A percentile compares a stretch with the other conserved stretches of the same genome.
Conservation (phyloP, 2,329 filamentous ascomycete species). For the Ploettnerulaceae sp. region DNA sequence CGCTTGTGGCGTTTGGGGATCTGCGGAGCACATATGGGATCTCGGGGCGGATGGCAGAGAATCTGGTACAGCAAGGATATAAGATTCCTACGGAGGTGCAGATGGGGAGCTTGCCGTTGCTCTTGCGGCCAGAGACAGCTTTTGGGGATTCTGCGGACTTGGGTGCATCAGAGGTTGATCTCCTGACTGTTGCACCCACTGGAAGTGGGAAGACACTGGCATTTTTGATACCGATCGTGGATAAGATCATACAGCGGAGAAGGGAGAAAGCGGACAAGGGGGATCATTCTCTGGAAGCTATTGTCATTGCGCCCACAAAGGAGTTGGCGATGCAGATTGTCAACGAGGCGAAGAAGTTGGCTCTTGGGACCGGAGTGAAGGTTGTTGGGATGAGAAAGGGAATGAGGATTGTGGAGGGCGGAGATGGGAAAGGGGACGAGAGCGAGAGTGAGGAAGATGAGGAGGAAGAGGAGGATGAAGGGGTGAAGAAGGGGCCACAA, state of each 20-base stretch:
- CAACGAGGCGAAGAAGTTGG: constrained; percentile 80
- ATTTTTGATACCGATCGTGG: constrained; percentile 83
- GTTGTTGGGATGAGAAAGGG: constrained; percentile 81
- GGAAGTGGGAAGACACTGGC: constrained; percentile 95
- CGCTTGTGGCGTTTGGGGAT: constrained; percentile 71
- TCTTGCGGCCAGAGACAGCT: constrained; percentile 56
- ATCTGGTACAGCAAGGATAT: constrained; percentile 81
- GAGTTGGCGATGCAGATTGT: constrained; percentile 76
- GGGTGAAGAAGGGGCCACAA: constrained; percentile 34
- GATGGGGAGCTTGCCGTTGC: constrained; percentile 74
- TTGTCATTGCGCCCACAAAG: constrained; percentile 74
- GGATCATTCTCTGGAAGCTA: constrained; percentile 53
- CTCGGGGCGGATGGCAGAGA: constrained; percentile 67
- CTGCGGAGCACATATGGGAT: constrained; percentile 69
- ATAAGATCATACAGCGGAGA: constrained; percentile 60
- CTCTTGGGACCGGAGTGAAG: constrained; percentile 69
- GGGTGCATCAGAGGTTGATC: constrained; percentile 50
- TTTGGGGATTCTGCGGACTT: constrained; percentile 37
- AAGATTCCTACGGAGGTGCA: constrained; percentile 89
- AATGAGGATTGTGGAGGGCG: constrained; percentile 57
- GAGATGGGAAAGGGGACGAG: constrained; percentile 31
- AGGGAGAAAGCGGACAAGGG: constrained; percentile 36
- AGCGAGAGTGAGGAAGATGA: constrained; percentile 36
- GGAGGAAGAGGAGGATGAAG: constrained; percentile 37
- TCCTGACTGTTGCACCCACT: constrained; percentile 86